These are phyloP conservation scores for Ustilago tritici DNA, from an alignment of 1,284 basidiomycete genomes.

Conservation along the genomic window DNA sequence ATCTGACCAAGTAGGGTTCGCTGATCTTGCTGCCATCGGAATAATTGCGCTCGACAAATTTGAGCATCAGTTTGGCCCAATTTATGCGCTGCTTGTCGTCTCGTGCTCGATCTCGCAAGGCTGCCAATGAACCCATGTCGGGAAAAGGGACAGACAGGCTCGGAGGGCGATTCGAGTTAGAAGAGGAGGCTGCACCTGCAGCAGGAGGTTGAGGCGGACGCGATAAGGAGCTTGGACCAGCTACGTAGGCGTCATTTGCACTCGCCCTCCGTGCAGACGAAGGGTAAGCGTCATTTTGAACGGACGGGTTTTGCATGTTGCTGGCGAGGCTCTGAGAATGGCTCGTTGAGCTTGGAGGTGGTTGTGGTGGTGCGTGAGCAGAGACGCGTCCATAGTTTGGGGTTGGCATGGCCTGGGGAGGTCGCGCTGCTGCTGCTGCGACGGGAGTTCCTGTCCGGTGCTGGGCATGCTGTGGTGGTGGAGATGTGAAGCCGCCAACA, in stretches of 20 bases:
- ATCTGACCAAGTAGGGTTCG: constrained; percentile 76
- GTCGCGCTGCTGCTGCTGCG: constrained; percentile 10
- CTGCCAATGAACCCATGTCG: constrained; percentile 54
- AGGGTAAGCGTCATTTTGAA: constrained; percentile 7
- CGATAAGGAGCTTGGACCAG: neutral
- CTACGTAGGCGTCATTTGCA: constrained; percentile 16
- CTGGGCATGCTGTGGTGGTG: constrained; percentile 1
- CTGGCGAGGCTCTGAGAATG: constrained; percentile 18
- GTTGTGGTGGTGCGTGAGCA: neutral
- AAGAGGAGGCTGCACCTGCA: constrained; percentile 9
- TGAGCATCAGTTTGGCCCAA: constrained; percentile 84
- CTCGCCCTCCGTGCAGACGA: constrained; percentile 18
- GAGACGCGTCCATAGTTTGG: constrained; percentile 16
- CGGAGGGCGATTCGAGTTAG: constrained; percentile 16
- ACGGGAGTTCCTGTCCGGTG: constrained; percentile 8
- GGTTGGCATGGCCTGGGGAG: constrained; percentile 19
- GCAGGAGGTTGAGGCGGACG: constrained; percentile 9
- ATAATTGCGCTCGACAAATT: constrained; percentile 76
- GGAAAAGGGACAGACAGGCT: constrained; percentile 58
- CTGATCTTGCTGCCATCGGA: constrained; percentile 71
- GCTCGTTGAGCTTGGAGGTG: neutral
- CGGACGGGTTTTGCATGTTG: constrained; percentile 35
- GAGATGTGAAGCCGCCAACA: constrained; percentile 30
- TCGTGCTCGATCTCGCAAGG: constrained; percentile 60
- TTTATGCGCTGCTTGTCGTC: constrained; percentile 76